phyloP scores from a whole-genome alignment of 129 eudicot genomes.

The Scalesia atractyloides region DNA sequence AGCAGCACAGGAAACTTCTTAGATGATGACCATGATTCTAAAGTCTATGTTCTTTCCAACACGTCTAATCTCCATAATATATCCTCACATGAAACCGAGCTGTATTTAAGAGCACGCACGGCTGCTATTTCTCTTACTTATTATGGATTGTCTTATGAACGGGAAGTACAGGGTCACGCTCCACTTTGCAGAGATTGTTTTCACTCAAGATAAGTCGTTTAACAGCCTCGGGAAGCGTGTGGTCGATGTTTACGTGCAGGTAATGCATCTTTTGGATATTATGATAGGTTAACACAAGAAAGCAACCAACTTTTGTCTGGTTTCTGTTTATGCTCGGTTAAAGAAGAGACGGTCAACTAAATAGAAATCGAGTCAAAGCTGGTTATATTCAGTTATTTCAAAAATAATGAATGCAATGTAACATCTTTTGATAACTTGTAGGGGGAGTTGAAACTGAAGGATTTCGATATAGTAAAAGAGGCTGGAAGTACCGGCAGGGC shows the following conservation, averaged over 20 bases:
- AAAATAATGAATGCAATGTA: too few relatives aligned
- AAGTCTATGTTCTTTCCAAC: conserved; percentile 53
- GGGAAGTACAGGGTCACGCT: conserved; percentile 70
- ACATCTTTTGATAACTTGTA: too few relatives aligned
- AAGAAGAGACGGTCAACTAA: too few relatives aligned
- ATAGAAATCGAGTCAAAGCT: too few relatives aligned
- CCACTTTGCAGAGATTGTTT: conserved; percentile 76
- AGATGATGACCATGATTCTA: conserved; percentile 66
- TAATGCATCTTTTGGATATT: too few relatives aligned
- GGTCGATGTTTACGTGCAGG: conserved; percentile 70
- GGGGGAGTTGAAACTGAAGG: conserved; percentile 69
- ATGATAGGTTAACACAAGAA: too few relatives aligned
- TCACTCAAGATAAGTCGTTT: conserved; percentile 55
- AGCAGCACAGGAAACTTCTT: conserved; percentile 80
- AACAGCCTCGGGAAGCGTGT: conserved; percentile 71
- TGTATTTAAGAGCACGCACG: conserved; percentile 65
- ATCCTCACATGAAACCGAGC: conserved; percentile 25
- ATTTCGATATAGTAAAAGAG: conserved; percentile 61
- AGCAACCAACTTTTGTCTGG: too few relatives aligned
- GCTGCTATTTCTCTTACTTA: conserved; percentile 80
- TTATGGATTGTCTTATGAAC: conserved; percentile 74
- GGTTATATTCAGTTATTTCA: too few relatives aligned
- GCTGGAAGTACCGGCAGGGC: conserved; percentile 81
- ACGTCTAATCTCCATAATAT: conserved; percentile 41
- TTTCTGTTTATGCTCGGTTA: too few relatives aligned